Base-by-base conservation (phyloP, 1,284 basidiomycete species). In the Boletus holoroseus region DNA sequence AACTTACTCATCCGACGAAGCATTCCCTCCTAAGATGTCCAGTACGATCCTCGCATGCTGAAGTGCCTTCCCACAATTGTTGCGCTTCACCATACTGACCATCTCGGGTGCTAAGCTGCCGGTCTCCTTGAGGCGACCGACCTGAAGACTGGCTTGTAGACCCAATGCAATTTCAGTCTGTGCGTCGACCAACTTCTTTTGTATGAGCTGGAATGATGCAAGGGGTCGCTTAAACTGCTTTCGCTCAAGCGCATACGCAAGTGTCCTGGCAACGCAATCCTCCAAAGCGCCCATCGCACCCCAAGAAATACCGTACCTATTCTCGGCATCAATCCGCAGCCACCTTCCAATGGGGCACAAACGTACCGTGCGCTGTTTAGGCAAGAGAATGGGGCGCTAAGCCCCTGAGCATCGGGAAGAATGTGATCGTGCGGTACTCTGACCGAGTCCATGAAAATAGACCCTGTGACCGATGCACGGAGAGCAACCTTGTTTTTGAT, bases 161-260 rank as follows among this genome's bases (percentile, higher is more conserved):
- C 92, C 93, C 13, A 96, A 73, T 0, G 85, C 80, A 11, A 84
- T 81, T 62, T 95, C 92, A 1, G 87, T 91, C 57, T 89, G 84
- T 13, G 94, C 94, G 59, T 97, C 94, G 2, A 88, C 92, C 16
- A 99, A 78, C 72, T 98, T 99, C 80, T 95, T 95, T 71, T 98
- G 95, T 20, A 98, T 80, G 18, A 94, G 82, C 70, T 99, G 94
- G 82, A 96, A 99, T 3, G 88, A 90, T 1, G 91, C 94, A 5
- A 98, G 77, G 0, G 94, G 93, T 31, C 88, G 83, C 32, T 82
- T 76, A 74, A 98, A 98, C 70, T 98, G 94, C 39, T 86, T 79
- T 44, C 92, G 78, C 64, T 97, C 92, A 22, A 97, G 79, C 1
- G 91, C 89, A 66, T 99, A 98, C 26, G 79, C 79, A 26, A 90